phyloP scores from a whole-genome alignment of 352 stramenopile species.

The Phytophthora tentaculata region DNA sequence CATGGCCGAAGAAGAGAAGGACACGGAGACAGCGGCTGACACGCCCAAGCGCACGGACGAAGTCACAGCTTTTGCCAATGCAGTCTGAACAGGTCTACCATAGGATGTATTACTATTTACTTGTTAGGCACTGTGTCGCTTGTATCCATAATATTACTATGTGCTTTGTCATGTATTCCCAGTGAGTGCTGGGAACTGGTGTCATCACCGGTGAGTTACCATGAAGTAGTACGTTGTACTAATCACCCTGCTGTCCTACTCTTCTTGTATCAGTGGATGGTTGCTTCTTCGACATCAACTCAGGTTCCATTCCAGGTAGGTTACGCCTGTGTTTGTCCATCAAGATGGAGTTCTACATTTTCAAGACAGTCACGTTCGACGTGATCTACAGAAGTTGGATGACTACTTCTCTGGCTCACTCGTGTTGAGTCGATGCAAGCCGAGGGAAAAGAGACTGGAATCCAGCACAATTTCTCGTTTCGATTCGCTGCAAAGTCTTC shows the following conservation, averaged over 20 bases:
- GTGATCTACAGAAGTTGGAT: slow-evolving; percentile 27
- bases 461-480: slow-evolving; percentile 16
- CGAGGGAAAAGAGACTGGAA: slow-evolving; percentile 21
- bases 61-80: slow-evolving; percentile 15
- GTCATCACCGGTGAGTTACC: slow-evolving; percentile 32
- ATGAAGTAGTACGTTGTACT: no score
- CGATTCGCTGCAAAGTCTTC: not conserved
- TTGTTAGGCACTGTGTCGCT: slow-evolving; percentile 17
- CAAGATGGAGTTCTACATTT: not conserved
- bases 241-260: slow-evolving; percentile 23
- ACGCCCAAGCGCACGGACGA: slow-evolving; percentile 17
- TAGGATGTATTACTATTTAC: not conserved
- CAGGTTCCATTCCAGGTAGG: not conserved
- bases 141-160: slow-evolving; percentile 37
- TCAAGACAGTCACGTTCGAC: slow-evolving; percentile 7
- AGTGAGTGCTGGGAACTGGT: slow-evolving; percentile 16
- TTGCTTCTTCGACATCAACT: slow-evolving; percentile 5
- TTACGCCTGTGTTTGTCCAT: not conserved
- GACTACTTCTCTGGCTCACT: not conserved
- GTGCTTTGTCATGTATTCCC: slow-evolving; percentile 8
- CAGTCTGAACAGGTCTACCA: slow-evolving; percentile 12
- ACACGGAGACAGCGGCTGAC: slow-evolving; percentile 1
- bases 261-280: slow-evolving; percentile 18
- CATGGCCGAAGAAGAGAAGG: slow-evolving; percentile 58
- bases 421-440: slow-evolving; percentile 18